These are phyloP conservation scores for Cladophialophora psammophila DNA, from an alignment of 2,329 filamentous ascomycete genomes.

Conservation along the genomic window DNA sequence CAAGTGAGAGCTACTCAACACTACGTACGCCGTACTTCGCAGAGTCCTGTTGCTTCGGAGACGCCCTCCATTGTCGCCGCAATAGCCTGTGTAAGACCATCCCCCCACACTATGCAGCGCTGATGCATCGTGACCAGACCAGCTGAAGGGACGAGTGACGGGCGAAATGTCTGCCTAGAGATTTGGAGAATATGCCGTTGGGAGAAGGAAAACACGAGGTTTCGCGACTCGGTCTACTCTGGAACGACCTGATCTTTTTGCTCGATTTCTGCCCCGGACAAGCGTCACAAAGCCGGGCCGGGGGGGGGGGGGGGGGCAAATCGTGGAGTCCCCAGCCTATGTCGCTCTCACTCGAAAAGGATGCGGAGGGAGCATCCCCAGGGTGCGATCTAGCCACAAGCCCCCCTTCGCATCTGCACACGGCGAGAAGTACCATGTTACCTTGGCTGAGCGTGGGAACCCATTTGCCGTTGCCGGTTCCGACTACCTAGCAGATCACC, in stretches of 20 bases:
- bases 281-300: background rate
- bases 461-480: conserved; percentile 10
- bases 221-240: conserved; percentile 5
- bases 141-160: conserved; percentile 9
- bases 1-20: background rate
- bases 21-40: background rate
- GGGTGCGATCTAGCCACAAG: background rate
- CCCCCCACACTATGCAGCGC: conserved; percentile 34
- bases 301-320: conserved; percentile 12
- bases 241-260: background rate
- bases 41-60: background rate
- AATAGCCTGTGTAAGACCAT: conserved; percentile 27
- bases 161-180: conserved; percentile 7
- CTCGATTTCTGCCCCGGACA: conserved; percentile 9
- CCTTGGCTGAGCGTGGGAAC: background rate
- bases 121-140: conserved; percentile 15
- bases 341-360: conserved; percentile 6
- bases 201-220: background rate
- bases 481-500: background rate
- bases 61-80: conserved; percentile 13
- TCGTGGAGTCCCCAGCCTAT: conserved; percentile 23
- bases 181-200: background rate
- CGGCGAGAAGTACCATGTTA: background rate
- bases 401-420: background rate
- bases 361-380: conserved; percentile 17